Base-by-base conservation (phyloP, 1,284 basidiomycete species). In the Apiotrichum laibachii region DNA sequence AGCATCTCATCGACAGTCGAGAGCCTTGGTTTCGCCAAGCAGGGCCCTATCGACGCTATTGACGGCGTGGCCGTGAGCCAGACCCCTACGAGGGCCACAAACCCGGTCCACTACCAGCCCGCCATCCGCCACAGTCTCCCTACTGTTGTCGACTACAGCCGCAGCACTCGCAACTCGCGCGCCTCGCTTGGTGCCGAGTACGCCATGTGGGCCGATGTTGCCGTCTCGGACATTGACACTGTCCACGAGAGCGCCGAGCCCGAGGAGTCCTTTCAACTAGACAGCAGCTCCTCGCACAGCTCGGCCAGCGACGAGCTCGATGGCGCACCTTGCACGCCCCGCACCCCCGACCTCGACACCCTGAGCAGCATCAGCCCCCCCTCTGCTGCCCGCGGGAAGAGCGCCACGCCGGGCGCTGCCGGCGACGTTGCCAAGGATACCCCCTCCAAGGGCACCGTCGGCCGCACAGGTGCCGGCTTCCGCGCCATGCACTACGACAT, bases 331-430 rank as follows among this genome's bases (percentile, higher is more conserved):
- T 57, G 50, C 40, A 63, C 62, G 4, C 62, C 62, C 9, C 59
- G 56, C 11, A 63, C 62, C 16, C 62, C 62, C 16, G 62, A 63
- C 40, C 55, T 59, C 19, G 53, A 54, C 0, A 21, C 52, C 18
- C 48, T 62, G 45, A 44, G n/a, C 10, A 48, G 48, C 21, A 31
- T n/a, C 22, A 5, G 35, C 22, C 8, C 33, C 7, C 40, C 39
- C 2, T 21, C 49, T 19, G 34, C 48, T 2, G 18, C n/a, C 11
- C 49, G 35, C 19, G 49, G 18, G 13, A 11, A 16, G 19, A 12
- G 22, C 22, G 4, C 42, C 7, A 13, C 50, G 2, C 10, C 43
- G 1, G 19, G 19, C 10, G 6, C 40, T 2, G 16, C 50, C 9
- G 9, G 26, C 8, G 39, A 21, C 10, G 6, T 26, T 2, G 16